These are phyloP conservation scores for Botrytis aclada DNA, from an alignment of 2,329 filamentous ascomycete genomes.

Conservation along the genomic window DNA sequence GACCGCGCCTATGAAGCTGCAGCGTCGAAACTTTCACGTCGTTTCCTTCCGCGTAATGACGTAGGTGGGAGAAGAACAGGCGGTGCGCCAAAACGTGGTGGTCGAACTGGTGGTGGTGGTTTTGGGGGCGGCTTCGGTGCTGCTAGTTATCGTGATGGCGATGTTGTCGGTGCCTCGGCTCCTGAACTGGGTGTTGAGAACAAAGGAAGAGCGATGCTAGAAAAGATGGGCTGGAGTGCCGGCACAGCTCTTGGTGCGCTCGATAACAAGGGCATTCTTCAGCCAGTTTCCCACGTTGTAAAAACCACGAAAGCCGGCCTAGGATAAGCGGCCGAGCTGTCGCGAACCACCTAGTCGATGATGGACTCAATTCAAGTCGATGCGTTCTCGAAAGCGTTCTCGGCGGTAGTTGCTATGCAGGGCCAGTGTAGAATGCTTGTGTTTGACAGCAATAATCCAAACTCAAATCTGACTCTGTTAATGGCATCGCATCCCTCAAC, in stretches of 20 bases:
- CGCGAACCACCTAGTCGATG: background rate
- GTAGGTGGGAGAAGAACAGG: slow-evolving; percentile 37
- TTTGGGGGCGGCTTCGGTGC: slow-evolving; percentile 40
- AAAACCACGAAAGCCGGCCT: slow-evolving; percentile 84
- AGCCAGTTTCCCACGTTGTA: slow-evolving; percentile 82
- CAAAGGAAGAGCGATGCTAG: slow-evolving; percentile 79
- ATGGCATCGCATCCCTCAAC: background rate
- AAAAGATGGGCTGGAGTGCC: slow-evolving; percentile 95
- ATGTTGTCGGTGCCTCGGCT: slow-evolving; percentile 80
- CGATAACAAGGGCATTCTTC: slow-evolving; percentile 84
- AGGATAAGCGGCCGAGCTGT: slow-evolving; percentile 43
- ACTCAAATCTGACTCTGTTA: no score
- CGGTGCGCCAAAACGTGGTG: slow-evolving; percentile 36
- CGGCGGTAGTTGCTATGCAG: background rate
- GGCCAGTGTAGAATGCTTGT: background rate
- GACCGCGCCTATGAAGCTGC: slow-evolving; percentile 52
- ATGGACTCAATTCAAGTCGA: background rate
- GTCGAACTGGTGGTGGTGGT: slow-evolving; percentile 36
- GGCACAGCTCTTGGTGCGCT: slow-evolving; percentile 78
- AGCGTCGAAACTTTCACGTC: slow-evolving; percentile 47
- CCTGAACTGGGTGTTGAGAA: slow-evolving; percentile 82
- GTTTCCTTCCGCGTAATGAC: slow-evolving; percentile 56
- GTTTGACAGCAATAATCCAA: background rate
- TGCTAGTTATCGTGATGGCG: slow-evolving; percentile 72
- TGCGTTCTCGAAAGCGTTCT: background rate